Evolutionary conservation across 345 rosid genomes (phyloP).

Genomic region (Brassica nigra): DNA sequence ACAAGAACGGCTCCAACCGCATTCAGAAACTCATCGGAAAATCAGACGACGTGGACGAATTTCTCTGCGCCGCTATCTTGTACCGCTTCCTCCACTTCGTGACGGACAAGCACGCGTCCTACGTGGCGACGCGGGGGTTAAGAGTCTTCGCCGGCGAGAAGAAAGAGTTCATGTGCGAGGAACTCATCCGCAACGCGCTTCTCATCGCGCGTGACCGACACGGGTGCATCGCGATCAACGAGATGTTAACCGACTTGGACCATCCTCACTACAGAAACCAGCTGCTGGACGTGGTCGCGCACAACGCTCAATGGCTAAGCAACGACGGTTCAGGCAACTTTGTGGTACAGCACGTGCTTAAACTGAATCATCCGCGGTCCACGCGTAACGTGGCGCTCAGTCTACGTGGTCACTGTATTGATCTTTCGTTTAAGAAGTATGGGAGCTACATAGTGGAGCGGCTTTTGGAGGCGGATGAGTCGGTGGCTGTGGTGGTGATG

Average conservation of each 20-base stretch:
- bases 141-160: neutral
- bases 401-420: slow-evolving; percentile 5
- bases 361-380: slow-evolving; percentile 6
- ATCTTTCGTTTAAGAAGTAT: slow-evolving; percentile 4
- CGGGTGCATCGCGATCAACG: slow-evolving; percentile 25
- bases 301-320: slow-evolving; percentile 13
- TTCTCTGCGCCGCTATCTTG: neutral
- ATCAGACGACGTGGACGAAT: neutral
- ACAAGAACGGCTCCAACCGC: slow-evolving; percentile 15
- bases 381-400: neutral
- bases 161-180: neutral
- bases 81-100: slow-evolving; percentile 5
- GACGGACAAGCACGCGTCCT: slow-evolving; percentile 12
- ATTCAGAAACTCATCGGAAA: slow-evolving; percentile 3
- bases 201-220: neutral
- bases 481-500: neutral
- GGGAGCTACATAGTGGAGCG: slow-evolving; percentile 32
- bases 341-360: slow-evolving; percentile 27
- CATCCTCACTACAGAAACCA: neutral
- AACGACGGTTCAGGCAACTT: slow-evolving; percentile 20
- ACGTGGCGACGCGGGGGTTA: slow-evolving; percentile 1
- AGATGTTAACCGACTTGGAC: slow-evolving; percentile 18
- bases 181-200: neutral
- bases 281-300: neutral
- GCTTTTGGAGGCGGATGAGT: neutral